Evolutionary conservation across 352 stramenopile species (phyloP).

Genomic region (Pelagophyceae sp.): DNA sequence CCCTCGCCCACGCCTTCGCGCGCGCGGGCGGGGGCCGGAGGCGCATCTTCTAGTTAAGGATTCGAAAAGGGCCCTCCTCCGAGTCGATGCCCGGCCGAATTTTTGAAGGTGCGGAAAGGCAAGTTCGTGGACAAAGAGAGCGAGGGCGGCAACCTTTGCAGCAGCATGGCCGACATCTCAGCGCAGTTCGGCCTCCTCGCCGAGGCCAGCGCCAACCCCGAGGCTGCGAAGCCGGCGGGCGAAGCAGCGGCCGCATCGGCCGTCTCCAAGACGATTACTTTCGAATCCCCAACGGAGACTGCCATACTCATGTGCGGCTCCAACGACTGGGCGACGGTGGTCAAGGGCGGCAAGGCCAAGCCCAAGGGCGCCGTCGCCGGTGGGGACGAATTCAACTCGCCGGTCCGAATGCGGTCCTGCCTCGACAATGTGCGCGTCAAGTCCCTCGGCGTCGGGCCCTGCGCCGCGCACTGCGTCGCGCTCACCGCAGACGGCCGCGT

Average conservation of each 20-base stretch:
- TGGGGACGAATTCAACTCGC: constrained; percentile 12
- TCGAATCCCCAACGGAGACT: not conserved
- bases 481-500: constrained; percentile 13
- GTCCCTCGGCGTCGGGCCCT: not conserved
- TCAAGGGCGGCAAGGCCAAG: constrained; percentile 6
- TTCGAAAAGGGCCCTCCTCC: no score
- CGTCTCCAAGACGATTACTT: not conserved
- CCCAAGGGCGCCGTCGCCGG: not conserved
- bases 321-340: not conserved
- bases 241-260: not conserved
- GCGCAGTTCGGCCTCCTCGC: not conserved
- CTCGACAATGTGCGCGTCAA: not conserved
- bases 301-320: not conserved
- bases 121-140: no score
- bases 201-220: not conserved
- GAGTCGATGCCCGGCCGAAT: no score
- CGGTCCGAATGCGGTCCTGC: not conserved
- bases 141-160: no score
- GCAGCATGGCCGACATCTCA: no score
- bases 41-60: no score
- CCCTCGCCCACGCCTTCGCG: no score
- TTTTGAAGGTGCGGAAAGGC: no score
- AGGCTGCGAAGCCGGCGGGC: not conserved
- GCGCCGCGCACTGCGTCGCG: constrained; percentile 8
- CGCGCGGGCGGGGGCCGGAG: no score